These are phyloP conservation scores for Pythium aphanidermatum DNA, from an alignment of 352 stramenopile species.

Conservation along the genomic window DNA sequence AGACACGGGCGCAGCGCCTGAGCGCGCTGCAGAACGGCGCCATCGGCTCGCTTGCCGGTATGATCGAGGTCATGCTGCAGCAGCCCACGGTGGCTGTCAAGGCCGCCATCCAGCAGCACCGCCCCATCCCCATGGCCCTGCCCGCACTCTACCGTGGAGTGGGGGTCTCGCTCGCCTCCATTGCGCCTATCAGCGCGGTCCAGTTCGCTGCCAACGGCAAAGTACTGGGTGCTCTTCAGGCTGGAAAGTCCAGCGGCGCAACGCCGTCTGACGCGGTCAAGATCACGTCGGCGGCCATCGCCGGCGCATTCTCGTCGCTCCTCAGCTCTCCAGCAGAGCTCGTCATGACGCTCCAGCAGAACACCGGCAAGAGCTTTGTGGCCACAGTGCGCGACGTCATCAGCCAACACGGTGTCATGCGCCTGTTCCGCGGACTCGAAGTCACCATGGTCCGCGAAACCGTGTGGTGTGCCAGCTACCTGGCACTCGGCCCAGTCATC, in stretches of 20 bases:
- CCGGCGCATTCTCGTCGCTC: constrained; percentile 50
- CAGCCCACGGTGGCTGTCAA: constrained; percentile 83
- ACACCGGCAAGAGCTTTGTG: constrained; percentile 62
- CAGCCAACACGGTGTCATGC: constrained; percentile 30
- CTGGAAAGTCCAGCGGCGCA: constrained; percentile 9
- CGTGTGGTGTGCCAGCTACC: constrained; percentile 72
- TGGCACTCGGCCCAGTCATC: constrained; percentile 70
- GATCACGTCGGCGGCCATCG: constrained; percentile 54
- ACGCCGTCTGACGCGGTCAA: constrained; percentile 41
- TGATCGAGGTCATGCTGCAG: constrained; percentile 81
- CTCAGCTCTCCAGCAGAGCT: constrained; percentile 72
- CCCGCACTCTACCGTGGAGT: constrained; percentile 70
- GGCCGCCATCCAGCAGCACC: constrained; percentile 77
- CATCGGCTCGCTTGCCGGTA: constrained; percentile 76
- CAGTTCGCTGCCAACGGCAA: constrained; percentile 79
- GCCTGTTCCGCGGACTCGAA: constrained; percentile 55
- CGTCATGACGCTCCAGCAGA: constrained; percentile 85
- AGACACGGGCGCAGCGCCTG: constrained; percentile 47
- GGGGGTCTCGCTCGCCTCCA: constrained; percentile 67
- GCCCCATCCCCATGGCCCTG: constrained; percentile 54
- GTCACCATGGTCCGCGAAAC: constrained; percentile 59
- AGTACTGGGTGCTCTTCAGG: constrained; percentile 37
- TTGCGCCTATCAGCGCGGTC: constrained; percentile 71
- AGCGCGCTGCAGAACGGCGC: constrained; percentile 63
- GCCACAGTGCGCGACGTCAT: constrained; percentile 56